Evolutionary conservation across 768 basidiomycete genomes (phyloP).

Genomic region (Sarcodon sp.): DNA sequence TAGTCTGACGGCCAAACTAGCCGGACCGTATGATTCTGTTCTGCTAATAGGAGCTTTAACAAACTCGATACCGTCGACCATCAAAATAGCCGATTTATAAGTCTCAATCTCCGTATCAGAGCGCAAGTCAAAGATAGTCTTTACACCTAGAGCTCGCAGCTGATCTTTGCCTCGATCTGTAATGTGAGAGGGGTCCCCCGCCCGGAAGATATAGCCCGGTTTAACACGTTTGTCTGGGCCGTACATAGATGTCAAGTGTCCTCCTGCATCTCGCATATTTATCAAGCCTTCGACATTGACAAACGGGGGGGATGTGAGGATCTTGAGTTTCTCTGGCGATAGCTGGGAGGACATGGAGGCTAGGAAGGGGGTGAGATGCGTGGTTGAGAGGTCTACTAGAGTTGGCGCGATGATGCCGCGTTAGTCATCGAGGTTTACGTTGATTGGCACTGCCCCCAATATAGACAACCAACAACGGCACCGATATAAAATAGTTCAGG

Average conservation of each 20-base stretch:
- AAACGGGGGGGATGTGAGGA: conserved; percentile 21
- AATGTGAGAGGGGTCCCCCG: conserved; percentile 23
- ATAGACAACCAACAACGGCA: no score
- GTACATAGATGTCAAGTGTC: background rate
- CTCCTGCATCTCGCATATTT: conserved; percentile 14
- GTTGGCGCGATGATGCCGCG: no score
- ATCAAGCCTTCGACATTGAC: conserved; percentile 24
- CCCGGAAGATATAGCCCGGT: conserved; percentile 22
- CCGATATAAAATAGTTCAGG: no score
- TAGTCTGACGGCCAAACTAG: conserved; percentile 15
- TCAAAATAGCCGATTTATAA: conserved; percentile 17
- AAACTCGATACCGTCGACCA: conserved; percentile 19
- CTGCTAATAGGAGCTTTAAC: conserved; percentile 16
- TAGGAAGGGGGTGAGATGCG: no score
- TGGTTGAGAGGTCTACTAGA: no score
- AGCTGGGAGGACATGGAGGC: no score
- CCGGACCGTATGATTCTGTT: conserved; percentile 17
- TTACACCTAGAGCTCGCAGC: conserved; percentile 20
- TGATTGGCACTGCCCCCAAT: no score
- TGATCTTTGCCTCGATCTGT: conserved; percentile 20
- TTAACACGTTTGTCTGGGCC: conserved; percentile 12
- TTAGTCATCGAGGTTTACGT: no score
- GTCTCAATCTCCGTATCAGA: conserved; percentile 21
- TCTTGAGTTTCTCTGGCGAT: no score
- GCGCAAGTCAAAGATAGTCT: conserved; percentile 26